Evolutionary conservation across 2,329 filamentous ascomycete genomes (phyloP).

Genomic region (Aphanocladium album): DNA sequence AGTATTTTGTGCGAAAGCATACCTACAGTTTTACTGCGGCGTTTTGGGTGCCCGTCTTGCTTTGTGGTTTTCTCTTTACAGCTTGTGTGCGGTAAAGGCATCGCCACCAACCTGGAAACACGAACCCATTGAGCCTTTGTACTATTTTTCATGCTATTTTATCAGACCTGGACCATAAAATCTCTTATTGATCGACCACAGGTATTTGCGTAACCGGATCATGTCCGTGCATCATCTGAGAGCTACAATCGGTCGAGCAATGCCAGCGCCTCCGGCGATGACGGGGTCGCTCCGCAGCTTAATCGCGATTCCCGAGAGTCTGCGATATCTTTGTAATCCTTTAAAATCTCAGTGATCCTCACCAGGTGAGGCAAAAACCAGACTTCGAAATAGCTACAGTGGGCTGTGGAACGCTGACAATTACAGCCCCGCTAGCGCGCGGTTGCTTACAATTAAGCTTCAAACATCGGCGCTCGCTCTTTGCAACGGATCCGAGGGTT

Average conservation of each 20-base stretch:
- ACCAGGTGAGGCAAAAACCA: neutral
- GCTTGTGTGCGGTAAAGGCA: too few species aligned
- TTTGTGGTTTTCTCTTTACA: too few species aligned
- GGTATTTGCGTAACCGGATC: neutral
- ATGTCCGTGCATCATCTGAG: neutral
- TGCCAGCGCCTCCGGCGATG: neutral
- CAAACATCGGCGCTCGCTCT: neutral
- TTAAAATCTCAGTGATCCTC: neutral
- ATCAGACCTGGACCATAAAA: too few species aligned
- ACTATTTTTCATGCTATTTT: too few species aligned
- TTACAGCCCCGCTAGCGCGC: neutral
- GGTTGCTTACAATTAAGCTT: constrained; percentile 10
- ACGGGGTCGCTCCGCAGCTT: neutral
- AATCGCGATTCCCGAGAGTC: neutral
- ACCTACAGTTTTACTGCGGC: too few species aligned
- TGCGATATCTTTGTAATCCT: neutral
- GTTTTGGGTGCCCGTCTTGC: too few species aligned
- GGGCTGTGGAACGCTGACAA: neutral
- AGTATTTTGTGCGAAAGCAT: too few species aligned
- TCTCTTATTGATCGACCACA: neutral
- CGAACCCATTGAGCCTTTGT: too few species aligned
- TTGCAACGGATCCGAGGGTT: neutral
- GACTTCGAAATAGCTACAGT: neutral
- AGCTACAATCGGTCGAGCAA: neutral
- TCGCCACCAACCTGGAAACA: too few species aligned